Evolutionary conservation across 2,329 filamentous ascomycete genomes (phyloP).

Genomic region (Fusarium anthophilum): DNA sequence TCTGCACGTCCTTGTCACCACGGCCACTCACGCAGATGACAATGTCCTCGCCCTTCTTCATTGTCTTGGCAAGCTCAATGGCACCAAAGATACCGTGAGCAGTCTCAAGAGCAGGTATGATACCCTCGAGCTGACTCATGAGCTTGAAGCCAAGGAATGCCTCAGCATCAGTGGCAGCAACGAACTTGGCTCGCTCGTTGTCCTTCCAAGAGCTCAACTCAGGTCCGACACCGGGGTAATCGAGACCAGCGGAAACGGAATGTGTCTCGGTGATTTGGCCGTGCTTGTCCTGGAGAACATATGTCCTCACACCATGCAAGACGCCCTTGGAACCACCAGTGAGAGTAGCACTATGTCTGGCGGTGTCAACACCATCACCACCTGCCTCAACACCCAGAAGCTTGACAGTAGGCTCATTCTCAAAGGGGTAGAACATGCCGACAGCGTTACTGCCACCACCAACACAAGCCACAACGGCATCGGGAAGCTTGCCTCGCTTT

Average conservation of each 20-base stretch:
- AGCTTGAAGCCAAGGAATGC: slow-evolving; percentile 88
- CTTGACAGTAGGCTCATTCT: slow-evolving; percentile 84
- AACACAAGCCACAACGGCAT: slow-evolving; percentile 96
- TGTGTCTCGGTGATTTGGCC: slow-evolving; percentile 96
- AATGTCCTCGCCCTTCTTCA: slow-evolving; percentile 87
- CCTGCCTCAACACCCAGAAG: slow-evolving; percentile 94
- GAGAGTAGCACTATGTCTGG: slow-evolving; percentile 87
- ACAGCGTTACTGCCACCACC: slow-evolving; percentile 94
- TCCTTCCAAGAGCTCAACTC: slow-evolving; percentile 96
- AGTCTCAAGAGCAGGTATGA: slow-evolving; percentile 94
- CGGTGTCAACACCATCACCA: slow-evolving; percentile 89
- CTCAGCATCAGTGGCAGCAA: slow-evolving; percentile 90
- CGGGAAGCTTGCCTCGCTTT: slow-evolving; percentile 87
- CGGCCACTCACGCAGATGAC: slow-evolving; percentile 94
- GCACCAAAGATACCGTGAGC: slow-evolving; percentile 93
- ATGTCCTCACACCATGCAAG: slow-evolving; percentile 94
- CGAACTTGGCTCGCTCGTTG: slow-evolving; percentile 82
- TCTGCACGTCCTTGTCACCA: slow-evolving; percentile 99
- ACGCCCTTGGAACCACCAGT: slow-evolving; percentile 89
- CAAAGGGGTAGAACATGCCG: slow-evolving; percentile 98
- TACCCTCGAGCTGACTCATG: slow-evolving; percentile 89
- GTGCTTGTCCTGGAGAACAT: slow-evolving; percentile 90
- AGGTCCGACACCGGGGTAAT: slow-evolving; percentile 96
- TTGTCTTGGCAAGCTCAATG: slow-evolving; percentile 89
- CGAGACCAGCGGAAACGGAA: slow-evolving; percentile 93